phyloP scores from a whole-genome alignment of 345 rosid species.

The Ricinus communis region DNA sequence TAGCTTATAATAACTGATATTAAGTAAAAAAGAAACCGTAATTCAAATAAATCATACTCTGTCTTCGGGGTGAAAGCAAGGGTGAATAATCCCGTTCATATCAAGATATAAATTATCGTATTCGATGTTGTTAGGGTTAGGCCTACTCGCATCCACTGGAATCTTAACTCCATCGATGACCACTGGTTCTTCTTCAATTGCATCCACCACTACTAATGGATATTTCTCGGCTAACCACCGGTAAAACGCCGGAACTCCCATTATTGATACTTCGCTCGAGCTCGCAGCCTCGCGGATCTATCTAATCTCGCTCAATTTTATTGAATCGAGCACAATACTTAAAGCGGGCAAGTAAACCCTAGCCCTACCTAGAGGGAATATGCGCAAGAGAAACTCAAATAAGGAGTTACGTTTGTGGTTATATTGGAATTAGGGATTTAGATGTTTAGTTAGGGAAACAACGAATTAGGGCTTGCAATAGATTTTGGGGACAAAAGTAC shows the following conservation, averaged over 20 bases:
- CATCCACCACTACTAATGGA: slow-evolving; percentile 72
- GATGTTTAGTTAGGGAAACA: not conserved
- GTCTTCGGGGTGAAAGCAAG: slow-evolving; percentile 97
- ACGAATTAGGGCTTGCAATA: slow-evolving; percentile 9
- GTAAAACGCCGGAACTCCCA: slow-evolving; percentile 98
- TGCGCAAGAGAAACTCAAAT: not conserved
- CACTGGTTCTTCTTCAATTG: slow-evolving; percentile 78
- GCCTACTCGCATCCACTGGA: slow-evolving; percentile 79
- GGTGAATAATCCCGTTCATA: slow-evolving; percentile 98
- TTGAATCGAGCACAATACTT: not conserved
- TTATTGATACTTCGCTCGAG: slow-evolving; percentile 17
- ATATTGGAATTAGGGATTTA: not conserved
- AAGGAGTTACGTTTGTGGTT: not conserved
- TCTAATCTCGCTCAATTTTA: not conserved
- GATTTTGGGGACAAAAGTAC: no score
- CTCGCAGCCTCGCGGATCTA: slow-evolving; percentile 1
- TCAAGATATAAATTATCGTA: slow-evolving; percentile 94
- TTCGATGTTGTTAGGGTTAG: slow-evolving; percentile 78
- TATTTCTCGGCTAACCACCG: slow-evolving; percentile 91
- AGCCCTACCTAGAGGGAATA: not conserved
- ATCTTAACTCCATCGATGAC: slow-evolving; percentile 57
- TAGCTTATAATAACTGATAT: not conserved
- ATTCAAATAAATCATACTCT: slow-evolving; percentile 40
- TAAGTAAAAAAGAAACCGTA: not conserved
- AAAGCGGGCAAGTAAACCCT: not conserved